Base-by-base conservation (phyloP, 2,329 filamentous ascomycete genomes). In the Phaeosphaeriaceae sp. region DNA sequence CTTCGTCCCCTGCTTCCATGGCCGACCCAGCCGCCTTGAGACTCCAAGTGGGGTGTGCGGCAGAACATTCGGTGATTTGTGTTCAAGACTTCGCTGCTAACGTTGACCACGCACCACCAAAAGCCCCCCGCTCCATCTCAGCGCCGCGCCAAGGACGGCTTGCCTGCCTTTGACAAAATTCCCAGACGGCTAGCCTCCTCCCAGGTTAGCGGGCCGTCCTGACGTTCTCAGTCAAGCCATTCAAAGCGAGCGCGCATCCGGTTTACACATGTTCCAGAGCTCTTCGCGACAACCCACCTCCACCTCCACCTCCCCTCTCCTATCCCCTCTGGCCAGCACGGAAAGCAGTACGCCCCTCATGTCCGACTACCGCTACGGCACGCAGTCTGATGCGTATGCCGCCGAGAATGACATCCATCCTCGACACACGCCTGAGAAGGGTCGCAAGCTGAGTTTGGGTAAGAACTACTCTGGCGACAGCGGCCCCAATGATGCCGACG, bases 401-500 rank as follows among this genome's bases (percentile, higher is more conserved):
- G 74, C 73, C 47, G 73, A 75, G 49, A 66, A 73, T 53, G 72
- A 73, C 53, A 33, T 73, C 22, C 62, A 66, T 54, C 66, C 62
- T 15, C 58, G 68, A 36, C 60, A 51, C 54, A 57, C 50, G 40
- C 45, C 54, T 50, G 51, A 63, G 22, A 76, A 74, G 56, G 66
- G 69, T 24, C 62, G 68, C 54, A 74, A 73, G 52, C 21, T 69
- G 54, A 71, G 68, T 48, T 44, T 67, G 46, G 57, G 53, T 50
- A 68, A 65, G 45, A 67, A 65, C 36, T 54, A 57, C 47, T 63
- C 62, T 40, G 71, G 74, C 54, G 65, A 72, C 52, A 66, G 63
- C n/a, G 54, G 51, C 25, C 60, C 56, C 47, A 64, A 66, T 62
- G 81, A 84, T 56, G 87, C 88, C 67, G 87, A 90, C 73, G 82